Base-by-base conservation (phyloP, 2,329 filamentous ascomycete species). In the Colletotrichum liaoningense region DNA sequence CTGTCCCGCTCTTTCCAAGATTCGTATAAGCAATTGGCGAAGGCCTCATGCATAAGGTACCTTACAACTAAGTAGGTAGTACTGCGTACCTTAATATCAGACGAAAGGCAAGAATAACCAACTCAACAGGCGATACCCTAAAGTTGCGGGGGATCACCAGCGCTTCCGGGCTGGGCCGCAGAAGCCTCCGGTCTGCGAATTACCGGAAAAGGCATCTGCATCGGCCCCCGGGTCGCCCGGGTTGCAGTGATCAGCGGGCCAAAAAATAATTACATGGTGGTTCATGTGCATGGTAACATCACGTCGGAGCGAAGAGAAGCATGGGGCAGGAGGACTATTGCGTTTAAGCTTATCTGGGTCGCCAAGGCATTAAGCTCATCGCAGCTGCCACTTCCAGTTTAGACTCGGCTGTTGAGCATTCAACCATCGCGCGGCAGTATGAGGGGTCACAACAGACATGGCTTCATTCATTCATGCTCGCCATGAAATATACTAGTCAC, bases 341-440 rank as follows among this genome's bases (percentile, higher is more conserved):
- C 16, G 35, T 73, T 73, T 73, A 70, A 71, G 60, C 71, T 70
- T 71, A 73, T 62, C 62, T 60, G 67, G 56, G 67, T 19, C 46
- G 71, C 71, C 71, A 73, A 73, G 71, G 16, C 24, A 5, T 16
- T 19, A 33, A 24, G 16, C 26, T 60, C 14, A 33, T 38, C 38
- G 7, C 35, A 70, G 49, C 67, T 70, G 60, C 71, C 71, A 11
- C 1, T 38, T 71, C 2, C 55, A 73, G 71, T 24, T 12, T 71
- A 71, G 71, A 38, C 49, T 70, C 71, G 71, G 60, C 38, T 70
- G 71, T 73, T 70, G 46, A 33, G 55, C 55, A 5, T 55, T 57
- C 38, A 66, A 22, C 52, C 59, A n/a, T 63, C 26, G 26, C 1
- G 14, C 60, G 16, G 24, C 58, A 42, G 22, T n/a, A 9, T 19